A percentile compares a stretch with the other conserved stretches of the same genome.
Conservation (phyloP, 2,329 filamentous ascomycete species). For the Cladosporium austrohemisphaericum region DNA sequence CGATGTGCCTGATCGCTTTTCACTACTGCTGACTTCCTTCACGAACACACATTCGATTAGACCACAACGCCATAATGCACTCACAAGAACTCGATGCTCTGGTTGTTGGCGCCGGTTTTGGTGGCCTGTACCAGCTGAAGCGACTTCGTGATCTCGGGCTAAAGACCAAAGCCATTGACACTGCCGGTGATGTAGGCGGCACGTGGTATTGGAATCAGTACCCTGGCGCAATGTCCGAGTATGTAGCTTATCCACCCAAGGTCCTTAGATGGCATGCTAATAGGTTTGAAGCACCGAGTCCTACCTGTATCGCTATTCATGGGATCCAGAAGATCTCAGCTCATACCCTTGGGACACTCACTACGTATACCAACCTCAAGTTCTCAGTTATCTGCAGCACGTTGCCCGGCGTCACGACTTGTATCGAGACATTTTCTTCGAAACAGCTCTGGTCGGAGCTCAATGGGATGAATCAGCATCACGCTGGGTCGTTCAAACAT, state of each 20-base stretch:
- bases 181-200: constrained; percentile 29
- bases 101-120: constrained; percentile 39
- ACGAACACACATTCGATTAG: no score
- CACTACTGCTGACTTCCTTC: no score
- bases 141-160: constrained; percentile 35
- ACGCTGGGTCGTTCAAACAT: constrained; percentile 31
- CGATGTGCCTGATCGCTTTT: no score
- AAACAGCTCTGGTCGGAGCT: constrained; percentile 36
- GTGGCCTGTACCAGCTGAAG: constrained; percentile 39
- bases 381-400: constrained; percentile 34
- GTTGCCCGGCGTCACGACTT: constrained; percentile 35
- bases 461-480: constrained; percentile 31
- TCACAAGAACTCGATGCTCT: constrained; percentile 23
- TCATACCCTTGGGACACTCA: constrained; percentile 34
- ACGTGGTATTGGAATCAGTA: constrained; percentile 30
- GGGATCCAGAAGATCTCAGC: constrained; percentile 28
- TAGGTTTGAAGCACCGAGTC: constrained; percentile 19
- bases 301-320: constrained; percentile 28
- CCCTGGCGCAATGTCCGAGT: constrained; percentile 33
- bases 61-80: no score
- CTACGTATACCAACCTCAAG: constrained; percentile 36
- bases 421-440: constrained; percentile 39
- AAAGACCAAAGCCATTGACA: constrained; percentile 27
- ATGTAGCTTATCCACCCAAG: constrained; percentile 26
- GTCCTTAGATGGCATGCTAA: no score